Conservation (phyloP, 805 yeast genomes). For the Nakazawaea peltata region DNA sequence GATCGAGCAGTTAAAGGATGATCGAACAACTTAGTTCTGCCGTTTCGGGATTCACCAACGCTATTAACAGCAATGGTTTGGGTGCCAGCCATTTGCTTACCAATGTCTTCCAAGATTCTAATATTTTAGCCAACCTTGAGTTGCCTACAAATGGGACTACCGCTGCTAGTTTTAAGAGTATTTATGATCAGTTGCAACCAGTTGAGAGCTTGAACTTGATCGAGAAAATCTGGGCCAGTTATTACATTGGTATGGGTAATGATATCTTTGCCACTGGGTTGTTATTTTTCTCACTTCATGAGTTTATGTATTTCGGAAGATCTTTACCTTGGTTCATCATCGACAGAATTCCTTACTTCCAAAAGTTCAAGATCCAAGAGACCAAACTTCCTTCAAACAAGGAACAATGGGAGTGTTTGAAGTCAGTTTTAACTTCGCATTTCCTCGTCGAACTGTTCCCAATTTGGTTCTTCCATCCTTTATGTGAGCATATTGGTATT, state of each 20-base stretch:
- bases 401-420: conserved; percentile 92
- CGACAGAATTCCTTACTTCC: conserved; percentile 80
- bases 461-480: conserved; percentile 94
- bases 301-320: conserved; percentile 84
- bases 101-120: conserved; percentile 6
- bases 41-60: not conserved
- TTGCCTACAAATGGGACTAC: conserved; percentile 2
- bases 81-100: too few relatives aligned
- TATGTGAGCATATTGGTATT: conserved; percentile 77
- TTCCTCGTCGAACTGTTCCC: conserved; percentile 92
- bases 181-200: conserved; percentile 18
- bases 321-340: conserved; percentile 88
- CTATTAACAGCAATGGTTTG: not conserved
- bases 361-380: conserved; percentile 83
- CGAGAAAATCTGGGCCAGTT: conserved; percentile 83
- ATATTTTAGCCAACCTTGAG: not conserved
- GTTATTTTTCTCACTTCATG: conserved; percentile 76
- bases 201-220: conserved; percentile 31
- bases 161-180: conserved; percentile 13
- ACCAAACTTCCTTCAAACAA: conserved; percentile 67
- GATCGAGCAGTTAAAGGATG: not conserved
- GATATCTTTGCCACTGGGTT: conserved; percentile 91
- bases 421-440: conserved; percentile 78
- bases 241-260: conserved; percentile 77
- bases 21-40: not conserved